phyloP scores from a whole-genome alignment of 805 yeast genomes.

The Candida sithepensis region DNA sequence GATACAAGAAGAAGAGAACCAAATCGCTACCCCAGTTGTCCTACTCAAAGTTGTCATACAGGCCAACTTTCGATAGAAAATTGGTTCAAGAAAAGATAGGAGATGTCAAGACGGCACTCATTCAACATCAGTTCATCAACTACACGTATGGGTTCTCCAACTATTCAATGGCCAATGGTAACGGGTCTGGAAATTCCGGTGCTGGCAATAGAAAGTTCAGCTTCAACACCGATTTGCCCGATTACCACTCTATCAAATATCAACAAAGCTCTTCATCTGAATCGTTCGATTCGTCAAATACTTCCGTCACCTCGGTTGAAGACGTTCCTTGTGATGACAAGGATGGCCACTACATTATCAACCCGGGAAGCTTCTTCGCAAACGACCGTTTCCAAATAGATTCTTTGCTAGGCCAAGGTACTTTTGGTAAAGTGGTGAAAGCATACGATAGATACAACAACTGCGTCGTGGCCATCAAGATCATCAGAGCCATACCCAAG shows the following conservation, averaged over 20 bases:
- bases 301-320: constrained; percentile 21
- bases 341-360: constrained; percentile 71
- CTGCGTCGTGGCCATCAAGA: constrained; percentile 80
- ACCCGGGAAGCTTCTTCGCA: constrained; percentile 60
- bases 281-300: constrained; percentile 18
- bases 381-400: constrained; percentile 64
- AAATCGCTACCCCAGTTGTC: constrained; percentile 54
- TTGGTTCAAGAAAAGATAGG: constrained; percentile 38
- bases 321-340: constrained; percentile 51
- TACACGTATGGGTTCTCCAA: constrained; percentile 24
- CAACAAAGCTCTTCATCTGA: constrained; percentile 16
- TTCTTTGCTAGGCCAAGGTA: constrained; percentile 81
- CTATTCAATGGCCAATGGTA: constrained; percentile 3
- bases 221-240: constrained; percentile 18
- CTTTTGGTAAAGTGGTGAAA: constrained; percentile 85
- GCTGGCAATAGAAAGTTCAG: constrained; percentile 22
- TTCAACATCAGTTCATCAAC: constrained; percentile 24
- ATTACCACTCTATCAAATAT: not conserved
- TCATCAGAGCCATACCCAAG: constrained; percentile 87
- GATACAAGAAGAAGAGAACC: constrained; percentile 39
- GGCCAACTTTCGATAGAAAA: constrained; percentile 28
- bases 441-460: constrained; percentile 67
- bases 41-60: constrained; percentile 41
- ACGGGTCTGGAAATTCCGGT: too few relatives aligned
- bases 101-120: constrained; percentile 36